Evolutionary conservation across 306 rosid genomes (phyloP).

Genomic region (Lablab purpureus): DNA sequence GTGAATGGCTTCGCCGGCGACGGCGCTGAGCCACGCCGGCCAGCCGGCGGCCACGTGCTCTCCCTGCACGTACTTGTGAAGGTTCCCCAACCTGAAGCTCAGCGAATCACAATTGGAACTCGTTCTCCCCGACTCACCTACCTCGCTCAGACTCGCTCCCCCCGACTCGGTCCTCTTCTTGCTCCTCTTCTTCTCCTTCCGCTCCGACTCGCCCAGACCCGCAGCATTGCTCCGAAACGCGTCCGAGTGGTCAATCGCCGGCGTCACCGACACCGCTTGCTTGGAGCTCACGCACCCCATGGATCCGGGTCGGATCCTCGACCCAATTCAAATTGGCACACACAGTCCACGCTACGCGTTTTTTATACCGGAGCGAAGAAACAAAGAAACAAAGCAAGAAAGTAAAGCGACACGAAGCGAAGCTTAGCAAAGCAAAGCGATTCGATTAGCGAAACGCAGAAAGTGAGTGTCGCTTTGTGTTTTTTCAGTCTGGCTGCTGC

Average conservation of each 20-base stretch:
- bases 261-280: constrained; percentile 91
- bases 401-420: too few relatives aligned
- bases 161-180: constrained; percentile 50
- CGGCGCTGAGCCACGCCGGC: constrained; percentile 97
- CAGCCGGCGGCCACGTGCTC: constrained; percentile 95
- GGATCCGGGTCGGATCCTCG: constrained; percentile 33
- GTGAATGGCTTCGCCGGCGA: constrained; percentile 94
- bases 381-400: neutral
- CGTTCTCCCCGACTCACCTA: constrained; percentile 76
- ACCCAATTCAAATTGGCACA: neutral
- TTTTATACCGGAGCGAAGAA: neutral
- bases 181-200: constrained; percentile 41
- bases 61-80: constrained; percentile 72
- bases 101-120: constrained; percentile 71
- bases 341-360: neutral
- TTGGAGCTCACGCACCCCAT: constrained; percentile 95
- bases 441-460: neutral
- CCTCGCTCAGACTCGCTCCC: constrained; percentile 65
- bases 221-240: constrained; percentile 57
- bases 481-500: neutral
- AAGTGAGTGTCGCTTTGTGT: neutral
- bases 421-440: neutral
- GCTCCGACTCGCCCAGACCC: constrained; percentile 42
- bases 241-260: constrained; percentile 81
- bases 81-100: constrained; percentile 79